Conservation (phyloP, 2,329 filamentous ascomycete genomes). For the Beauveria sp. region DNA sequence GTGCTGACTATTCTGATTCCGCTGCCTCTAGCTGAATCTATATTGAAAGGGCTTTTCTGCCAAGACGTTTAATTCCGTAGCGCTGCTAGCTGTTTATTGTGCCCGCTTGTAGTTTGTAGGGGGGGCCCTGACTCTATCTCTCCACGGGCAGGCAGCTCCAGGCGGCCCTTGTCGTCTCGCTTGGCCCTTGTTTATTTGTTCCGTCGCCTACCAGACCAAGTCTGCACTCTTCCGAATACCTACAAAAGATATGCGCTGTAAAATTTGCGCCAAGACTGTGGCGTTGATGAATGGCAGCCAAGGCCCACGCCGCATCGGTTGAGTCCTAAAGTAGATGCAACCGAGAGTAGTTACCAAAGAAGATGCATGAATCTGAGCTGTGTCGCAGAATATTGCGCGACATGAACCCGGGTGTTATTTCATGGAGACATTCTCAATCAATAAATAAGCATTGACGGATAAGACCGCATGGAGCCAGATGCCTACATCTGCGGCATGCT, state of each 20-base stretch:
- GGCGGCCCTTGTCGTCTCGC: not conserved
- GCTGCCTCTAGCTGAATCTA: not conserved
- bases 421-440: not conserved
- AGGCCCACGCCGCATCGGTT: slow-evolving; percentile 1
- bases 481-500: not conserved
- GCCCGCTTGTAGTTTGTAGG: not conserved
- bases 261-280: not conserved
- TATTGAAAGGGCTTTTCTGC: not conserved
- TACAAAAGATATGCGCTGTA: not conserved
- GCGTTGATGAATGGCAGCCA: not conserved
- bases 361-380: not conserved
- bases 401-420: not conserved
- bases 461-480: not conserved
- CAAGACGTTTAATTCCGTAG: not conserved
- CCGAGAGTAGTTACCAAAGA: not conserved
- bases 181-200: not conserved
- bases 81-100: not conserved
- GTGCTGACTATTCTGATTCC: not conserved
- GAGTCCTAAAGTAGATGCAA: not conserved
- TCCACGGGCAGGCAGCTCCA: not conserved
- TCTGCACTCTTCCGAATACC: not conserved
- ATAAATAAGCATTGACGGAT: not conserved
- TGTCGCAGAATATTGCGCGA: not conserved
- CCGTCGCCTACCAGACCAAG: not conserved
- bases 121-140: not conserved